Evolutionary conservation across 2,329 filamentous ascomycete species (phyloP).

Genomic region (Stachybotrys elegans): DNA sequence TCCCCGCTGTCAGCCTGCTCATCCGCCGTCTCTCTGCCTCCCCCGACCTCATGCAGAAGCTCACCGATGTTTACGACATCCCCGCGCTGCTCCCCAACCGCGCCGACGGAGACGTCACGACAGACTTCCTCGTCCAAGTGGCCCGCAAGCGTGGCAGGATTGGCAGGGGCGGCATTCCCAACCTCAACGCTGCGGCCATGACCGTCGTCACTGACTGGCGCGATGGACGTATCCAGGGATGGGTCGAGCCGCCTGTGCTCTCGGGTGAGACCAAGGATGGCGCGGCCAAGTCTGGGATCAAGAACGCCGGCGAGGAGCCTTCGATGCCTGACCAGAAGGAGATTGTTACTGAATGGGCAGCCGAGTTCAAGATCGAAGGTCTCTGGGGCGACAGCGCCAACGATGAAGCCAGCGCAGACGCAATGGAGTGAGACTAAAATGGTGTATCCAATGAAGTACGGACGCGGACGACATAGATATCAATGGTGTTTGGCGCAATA

Average conservation of each 20-base stretch:
- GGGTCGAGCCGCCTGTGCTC: constrained; percentile 72
- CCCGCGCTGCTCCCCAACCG: constrained; percentile 67
- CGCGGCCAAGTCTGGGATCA: constrained; percentile 26
- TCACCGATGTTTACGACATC: constrained; percentile 79
- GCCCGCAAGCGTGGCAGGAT: constrained; percentile 87
- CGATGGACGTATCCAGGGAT: constrained; percentile 90
- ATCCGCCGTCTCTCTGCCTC: constrained; percentile 72
- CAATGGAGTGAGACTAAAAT: constrained; percentile 39
- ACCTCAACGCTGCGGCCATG: constrained; percentile 81
- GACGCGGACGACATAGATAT: too few relatives aligned
- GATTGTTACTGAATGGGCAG: constrained; percentile 88
- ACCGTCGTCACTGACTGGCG: constrained; percentile 95
- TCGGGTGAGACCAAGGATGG: constrained; percentile 39
- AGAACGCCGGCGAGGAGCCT: constrained; percentile 36
- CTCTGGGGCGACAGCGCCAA: constrained; percentile 68
- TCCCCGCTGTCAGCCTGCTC: constrained; percentile 82
- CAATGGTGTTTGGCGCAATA: too few relatives aligned
- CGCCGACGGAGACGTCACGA: constrained; percentile 70
- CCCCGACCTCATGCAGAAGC: constrained; percentile 68
- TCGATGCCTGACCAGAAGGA: constrained; percentile 66
- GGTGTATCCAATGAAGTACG: constrained; percentile 11
- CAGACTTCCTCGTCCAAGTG: constrained; percentile 90
- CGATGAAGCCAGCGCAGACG: constrained; percentile 32
- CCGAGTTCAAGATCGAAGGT: constrained; percentile 92
- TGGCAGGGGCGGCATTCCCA: constrained; percentile 85